phyloP scores from a whole-genome alignment of 257 asterid genomes.

The Henckelia pumila region DNA sequence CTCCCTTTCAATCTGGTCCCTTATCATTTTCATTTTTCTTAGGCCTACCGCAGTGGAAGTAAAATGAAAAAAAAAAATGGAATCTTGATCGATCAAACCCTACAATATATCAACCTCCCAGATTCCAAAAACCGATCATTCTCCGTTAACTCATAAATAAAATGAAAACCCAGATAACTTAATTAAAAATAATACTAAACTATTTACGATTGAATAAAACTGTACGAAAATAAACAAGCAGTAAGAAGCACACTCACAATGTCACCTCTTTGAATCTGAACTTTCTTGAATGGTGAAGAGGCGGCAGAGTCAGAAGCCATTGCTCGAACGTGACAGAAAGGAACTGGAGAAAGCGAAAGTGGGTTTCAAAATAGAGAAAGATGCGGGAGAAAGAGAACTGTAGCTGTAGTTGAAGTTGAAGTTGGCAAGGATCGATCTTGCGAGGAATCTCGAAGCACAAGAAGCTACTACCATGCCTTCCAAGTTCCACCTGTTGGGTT shows the following conservation, averaged over 20 bases:
- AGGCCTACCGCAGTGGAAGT: too few relatives aligned
- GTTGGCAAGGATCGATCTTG: conserved; percentile 24
- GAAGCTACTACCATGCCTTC: conserved; percentile 36
- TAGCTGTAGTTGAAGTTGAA: too few relatives aligned
- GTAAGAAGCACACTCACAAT: conserved; percentile 37
- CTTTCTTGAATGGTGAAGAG: conserved; percentile 70
- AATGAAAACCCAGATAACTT: too few relatives aligned
- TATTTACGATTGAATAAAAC: too few relatives aligned
- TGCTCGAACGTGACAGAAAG: conserved; percentile 47
- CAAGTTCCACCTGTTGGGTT: neutral
- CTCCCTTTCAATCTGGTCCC: too few relatives aligned
- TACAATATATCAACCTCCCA: too few relatives aligned
- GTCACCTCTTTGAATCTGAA: conserved; percentile 78
- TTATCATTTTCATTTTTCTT: too few relatives aligned
- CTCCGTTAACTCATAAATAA: too few relatives aligned
- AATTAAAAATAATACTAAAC: too few relatives aligned
- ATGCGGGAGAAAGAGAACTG: conserved; percentile 15
- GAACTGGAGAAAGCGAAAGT: conserved; percentile 22
- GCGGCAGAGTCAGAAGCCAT: conserved; percentile 68
- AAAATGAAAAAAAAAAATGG: too few relatives aligned
- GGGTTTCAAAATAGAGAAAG: conserved; percentile 27
- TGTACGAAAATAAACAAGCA: neutral
- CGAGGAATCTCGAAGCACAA: conserved; percentile 35
- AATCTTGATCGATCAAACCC: too few relatives aligned
- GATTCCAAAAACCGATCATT: too few relatives aligned